phyloP scores from a whole-genome alignment of 805 yeast species.

The Barnettozyma populi region DNA sequence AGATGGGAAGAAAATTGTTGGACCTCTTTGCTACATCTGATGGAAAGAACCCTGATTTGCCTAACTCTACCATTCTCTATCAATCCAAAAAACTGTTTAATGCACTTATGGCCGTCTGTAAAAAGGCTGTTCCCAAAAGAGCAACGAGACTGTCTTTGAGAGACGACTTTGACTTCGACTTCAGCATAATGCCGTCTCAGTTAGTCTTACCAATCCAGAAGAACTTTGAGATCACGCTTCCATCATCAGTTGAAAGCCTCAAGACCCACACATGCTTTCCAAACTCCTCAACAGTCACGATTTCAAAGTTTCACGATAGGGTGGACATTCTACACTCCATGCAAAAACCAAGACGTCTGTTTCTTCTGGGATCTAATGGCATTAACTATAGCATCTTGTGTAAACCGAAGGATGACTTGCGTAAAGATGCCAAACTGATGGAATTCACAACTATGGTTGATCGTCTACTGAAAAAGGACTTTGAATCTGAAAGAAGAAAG shows the following conservation, averaged over 20 bases:
- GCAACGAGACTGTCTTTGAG: conserved; percentile 24
- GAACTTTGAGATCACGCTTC: conserved; percentile 63
- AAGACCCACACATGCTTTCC: conserved; percentile 41
- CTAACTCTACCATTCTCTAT: conserved; percentile 15
- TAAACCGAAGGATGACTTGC: conserved; percentile 82
- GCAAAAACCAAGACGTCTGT: conserved; percentile 80
- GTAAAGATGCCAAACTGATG: conserved; percentile 93
- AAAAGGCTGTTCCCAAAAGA: conserved; percentile 14
- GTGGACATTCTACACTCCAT: conserved; percentile 74
- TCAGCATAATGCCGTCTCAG: conserved; percentile 36
- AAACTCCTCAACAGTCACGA: conserved; percentile 42
- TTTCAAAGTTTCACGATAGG: conserved; percentile 55
- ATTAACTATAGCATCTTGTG: conserved; percentile 68
- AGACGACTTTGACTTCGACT: conserved; percentile 39
- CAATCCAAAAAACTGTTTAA: conserved; percentile 25
- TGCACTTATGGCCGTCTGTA: conserved; percentile 24
- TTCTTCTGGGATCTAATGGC: conserved; percentile 75
- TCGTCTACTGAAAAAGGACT: conserved; percentile 57
- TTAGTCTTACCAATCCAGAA: conserved; percentile 72
- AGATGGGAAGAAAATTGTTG: conserved; percentile 41
- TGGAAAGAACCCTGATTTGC: conserved; percentile 11
- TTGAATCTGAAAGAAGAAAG: conserved; percentile 68
- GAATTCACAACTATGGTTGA: conserved; percentile 84
- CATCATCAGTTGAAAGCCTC: conserved; percentile 40
- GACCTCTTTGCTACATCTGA: conserved; percentile 25